phyloP scores from a whole-genome alignment of 306 rosid species.

The Begonia peltatifolia region DNA sequence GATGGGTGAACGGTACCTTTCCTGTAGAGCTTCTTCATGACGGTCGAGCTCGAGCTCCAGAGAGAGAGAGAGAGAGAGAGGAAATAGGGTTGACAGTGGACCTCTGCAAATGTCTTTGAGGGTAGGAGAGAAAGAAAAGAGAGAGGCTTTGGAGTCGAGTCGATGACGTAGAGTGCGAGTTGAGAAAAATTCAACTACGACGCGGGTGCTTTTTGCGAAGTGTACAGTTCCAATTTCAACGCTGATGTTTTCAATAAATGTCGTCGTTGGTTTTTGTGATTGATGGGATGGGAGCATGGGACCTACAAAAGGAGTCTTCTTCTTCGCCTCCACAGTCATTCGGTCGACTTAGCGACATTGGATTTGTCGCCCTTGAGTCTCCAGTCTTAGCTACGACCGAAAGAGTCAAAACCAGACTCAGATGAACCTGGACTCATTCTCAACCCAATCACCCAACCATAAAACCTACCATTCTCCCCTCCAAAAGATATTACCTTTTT shows the following conservation, averaged over 20 bases:
- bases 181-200: slow-evolving; percentile 24
- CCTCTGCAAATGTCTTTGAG: slow-evolving; percentile 15
- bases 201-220: slow-evolving; percentile 12
- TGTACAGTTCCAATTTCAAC: background rate
- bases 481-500: background rate
- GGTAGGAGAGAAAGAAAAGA: slow-evolving; percentile 8
- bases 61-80: too few relatives aligned
- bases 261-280: background rate
- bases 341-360: background rate
- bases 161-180: slow-evolving; percentile 32
- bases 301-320: background rate
- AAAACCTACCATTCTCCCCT: background rate
- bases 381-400: background rate
- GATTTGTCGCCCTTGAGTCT: background rate
- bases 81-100: background rate
- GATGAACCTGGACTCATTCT: background rate
- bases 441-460: background rate
- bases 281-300: background rate
- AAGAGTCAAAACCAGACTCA: background rate
- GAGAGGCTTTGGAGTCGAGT: slow-evolving; percentile 25
- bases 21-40: slow-evolving; percentile 87
- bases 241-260: background rate
- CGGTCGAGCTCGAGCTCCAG: slow-evolving; percentile 1
- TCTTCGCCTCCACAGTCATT: background rate
- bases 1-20: slow-evolving; percentile 78